These are phyloP conservation scores for Metarhizium guizhouense DNA, from an alignment of 2,329 filamentous ascomycete species.

Conservation along the genomic window DNA sequence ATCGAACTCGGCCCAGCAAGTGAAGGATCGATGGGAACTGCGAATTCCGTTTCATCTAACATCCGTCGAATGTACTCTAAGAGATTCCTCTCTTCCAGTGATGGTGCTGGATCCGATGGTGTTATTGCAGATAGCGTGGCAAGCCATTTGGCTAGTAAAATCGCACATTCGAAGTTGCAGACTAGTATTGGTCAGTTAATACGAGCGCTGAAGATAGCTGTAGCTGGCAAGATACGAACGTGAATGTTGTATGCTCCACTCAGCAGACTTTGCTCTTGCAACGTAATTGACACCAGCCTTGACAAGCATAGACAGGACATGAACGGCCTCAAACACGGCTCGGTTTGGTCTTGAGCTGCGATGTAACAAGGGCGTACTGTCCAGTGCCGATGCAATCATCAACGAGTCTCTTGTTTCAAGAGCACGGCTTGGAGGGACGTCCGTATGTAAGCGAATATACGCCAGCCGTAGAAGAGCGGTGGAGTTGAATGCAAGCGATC, in stretches of 20 bases:
- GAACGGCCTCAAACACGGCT: slow-evolving; percentile 58
- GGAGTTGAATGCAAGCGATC: slow-evolving; percentile 58
- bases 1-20: slow-evolving; percentile 31
- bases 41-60: slow-evolving; percentile 54
- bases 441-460: slow-evolving; percentile 57
- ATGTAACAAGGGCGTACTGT: slow-evolving; percentile 47
- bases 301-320: slow-evolving; percentile 58
- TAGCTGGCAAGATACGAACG: slow-evolving; percentile 28
- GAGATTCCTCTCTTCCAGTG: slow-evolving; percentile 43
- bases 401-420: slow-evolving; percentile 57
- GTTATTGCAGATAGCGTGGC: slow-evolving; percentile 45
- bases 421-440: slow-evolving; percentile 51
- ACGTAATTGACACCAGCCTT: slow-evolving; percentile 55
- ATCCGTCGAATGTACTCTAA: slow-evolving; percentile 48
- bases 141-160: slow-evolving; percentile 52
- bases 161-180: slow-evolving; percentile 53
- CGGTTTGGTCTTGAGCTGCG: slow-evolving; percentile 52
- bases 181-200: slow-evolving; percentile 22
- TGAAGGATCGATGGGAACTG: slow-evolving; percentile 49
- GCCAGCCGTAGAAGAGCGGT: slow-evolving; percentile 51
- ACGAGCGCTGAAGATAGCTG: not conserved
- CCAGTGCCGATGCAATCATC: slow-evolving; percentile 52
- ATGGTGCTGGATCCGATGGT: slow-evolving; percentile 38
- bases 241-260: slow-evolving; percentile 56
- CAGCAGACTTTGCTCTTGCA: slow-evolving; percentile 49